Conservation (phyloP, 768 basidiomycete genomes). For the Boletus speciosus region DNA sequence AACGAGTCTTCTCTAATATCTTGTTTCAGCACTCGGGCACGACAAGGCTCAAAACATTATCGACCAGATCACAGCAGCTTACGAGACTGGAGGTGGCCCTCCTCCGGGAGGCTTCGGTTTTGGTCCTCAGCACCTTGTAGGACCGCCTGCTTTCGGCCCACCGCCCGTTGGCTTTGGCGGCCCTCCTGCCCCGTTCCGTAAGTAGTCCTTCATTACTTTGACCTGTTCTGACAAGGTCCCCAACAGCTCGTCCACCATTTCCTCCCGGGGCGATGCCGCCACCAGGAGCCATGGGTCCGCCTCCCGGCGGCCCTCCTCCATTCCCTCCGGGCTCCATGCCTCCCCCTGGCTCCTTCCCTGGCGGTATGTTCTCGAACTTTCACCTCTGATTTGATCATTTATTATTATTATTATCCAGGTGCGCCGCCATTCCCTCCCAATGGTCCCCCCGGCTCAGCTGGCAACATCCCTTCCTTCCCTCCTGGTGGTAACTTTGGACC, state of each 20-base stretch:
- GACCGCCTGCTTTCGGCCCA: constrained; percentile 49
- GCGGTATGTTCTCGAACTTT: constrained; percentile 36
- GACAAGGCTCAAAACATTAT: constrained; percentile 98
- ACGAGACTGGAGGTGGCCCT: constrained; percentile 82
- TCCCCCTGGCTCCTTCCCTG: constrained; percentile 47
- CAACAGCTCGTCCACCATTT: constrained; percentile 62
- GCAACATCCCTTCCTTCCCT: constrained; percentile 31
- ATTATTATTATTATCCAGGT: constrained; percentile 21
- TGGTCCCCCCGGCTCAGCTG: constrained; percentile 30
- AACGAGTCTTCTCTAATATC: constrained; percentile 7
- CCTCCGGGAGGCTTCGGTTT: constrained; percentile 87
- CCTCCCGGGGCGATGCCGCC: constrained; percentile 55
- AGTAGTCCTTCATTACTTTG: not conserved
- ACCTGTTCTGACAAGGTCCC: constrained; percentile 6
- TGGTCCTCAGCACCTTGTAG: constrained; percentile 73
- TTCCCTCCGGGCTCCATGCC: constrained; percentile 63
- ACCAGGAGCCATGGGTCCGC: constrained; percentile 48
- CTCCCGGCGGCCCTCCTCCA: constrained; percentile 62
- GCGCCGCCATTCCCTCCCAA: constrained; percentile 53
- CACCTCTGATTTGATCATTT: not conserved
- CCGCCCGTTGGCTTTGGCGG: constrained; percentile 55
- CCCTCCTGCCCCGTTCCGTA: constrained; percentile 33
- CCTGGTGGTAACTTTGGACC: constrained; percentile 34
- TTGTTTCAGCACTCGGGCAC: constrained; percentile 69
- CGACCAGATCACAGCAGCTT: constrained; percentile 94